Evolutionary conservation across 2,329 filamentous ascomycete genomes (phyloP), one percentile per base, ranked within the genome.

Genomic region (Scytalidium sp.): DNA sequence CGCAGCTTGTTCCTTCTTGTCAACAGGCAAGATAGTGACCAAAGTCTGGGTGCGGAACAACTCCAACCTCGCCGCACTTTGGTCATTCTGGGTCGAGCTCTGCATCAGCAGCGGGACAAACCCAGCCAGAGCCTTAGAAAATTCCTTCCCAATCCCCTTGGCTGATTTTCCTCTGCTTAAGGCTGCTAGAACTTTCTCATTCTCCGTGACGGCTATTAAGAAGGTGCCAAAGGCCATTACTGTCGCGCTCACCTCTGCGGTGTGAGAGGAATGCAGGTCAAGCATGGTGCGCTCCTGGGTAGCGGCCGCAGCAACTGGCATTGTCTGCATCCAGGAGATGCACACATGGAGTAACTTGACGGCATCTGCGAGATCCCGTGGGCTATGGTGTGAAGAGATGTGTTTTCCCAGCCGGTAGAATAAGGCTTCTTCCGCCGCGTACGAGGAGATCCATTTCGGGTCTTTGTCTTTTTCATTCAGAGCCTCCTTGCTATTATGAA

Each of bases 191-290:
- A 87, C 74, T 3, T 72, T 69, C 3, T 69, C 67, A 56, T 84
- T 85, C 54, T 88, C 84, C 48, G 80, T 76, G 10, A 87, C 70
- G 0, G 79, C 76, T 44, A 87, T 68, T 5, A 87, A 67, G 17
- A 89, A 70, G 61, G 84, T 78, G 2, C 84, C 80, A 52, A 89
- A 78, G 0, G 82, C 84, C 42, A 83, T 80, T 19, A 81, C 76
- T 2, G 84, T 74, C 41, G 77, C 81, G 70, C 84, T 78, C 45
- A 86, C 83, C 25, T 84, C 75, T 19, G 73, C 70, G 1, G 70
- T 65, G 45, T 74, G 74, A 1, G 71, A 70, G 40, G 65, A 69
- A 44, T 73, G 70, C 50, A 81, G 47, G 8, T 53, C 50, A 36
- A 62, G 45, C 43, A 66, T 72, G 25, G 76, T 70, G 49, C 72